Percentiles rank a stretch among this genome's conserved stretches.
Evolutionary conservation across 129 eudicot genomes (phyloP).

Genomic region (Artemisia tridentata): DNA sequence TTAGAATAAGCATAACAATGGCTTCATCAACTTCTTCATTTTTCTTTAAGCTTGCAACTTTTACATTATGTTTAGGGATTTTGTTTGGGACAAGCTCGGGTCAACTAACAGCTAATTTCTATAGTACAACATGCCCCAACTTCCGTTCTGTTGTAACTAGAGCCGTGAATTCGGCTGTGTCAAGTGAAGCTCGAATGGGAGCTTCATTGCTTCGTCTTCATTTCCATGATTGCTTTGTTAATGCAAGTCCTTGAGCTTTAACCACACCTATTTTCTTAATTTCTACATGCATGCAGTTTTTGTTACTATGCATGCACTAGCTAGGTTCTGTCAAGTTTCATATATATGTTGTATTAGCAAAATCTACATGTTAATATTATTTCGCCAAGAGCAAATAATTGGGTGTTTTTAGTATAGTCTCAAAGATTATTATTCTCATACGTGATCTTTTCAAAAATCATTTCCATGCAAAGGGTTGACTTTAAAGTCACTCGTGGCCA

Average conservation of each 20-base stretch:
- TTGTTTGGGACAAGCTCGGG: conserved; percentile 26
- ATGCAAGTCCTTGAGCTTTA: conserved; percentile 30
- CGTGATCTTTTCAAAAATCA: too few relatives aligned
- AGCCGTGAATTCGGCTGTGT: conserved; percentile 37
- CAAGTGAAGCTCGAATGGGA: conserved; percentile 52
- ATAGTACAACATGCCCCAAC: conserved; percentile 37
- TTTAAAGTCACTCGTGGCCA: too few relatives aligned
- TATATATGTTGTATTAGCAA: not conserved
- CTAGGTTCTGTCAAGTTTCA: not conserved
- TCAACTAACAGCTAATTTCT: conserved; percentile 32
- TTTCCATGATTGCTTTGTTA: conserved; percentile 57
- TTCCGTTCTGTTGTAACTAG: conserved; percentile 27
- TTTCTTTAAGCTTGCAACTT: conserved; percentile 9
- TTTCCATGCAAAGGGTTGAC: too few relatives aligned
- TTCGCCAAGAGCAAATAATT: too few relatives aligned
- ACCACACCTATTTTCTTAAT: not conserved
- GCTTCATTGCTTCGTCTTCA: conserved; percentile 55
- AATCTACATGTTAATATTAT: too few relatives aligned
- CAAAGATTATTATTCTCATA: too few relatives aligned
- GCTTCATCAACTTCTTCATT: conserved; percentile 16
- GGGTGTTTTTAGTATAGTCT: too few relatives aligned
- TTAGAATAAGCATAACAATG: conserved; percentile 11
- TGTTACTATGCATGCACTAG: not conserved
- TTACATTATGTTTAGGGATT: conserved; percentile 23
- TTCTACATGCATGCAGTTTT: not conserved